A percentile compares a stretch with the other conserved stretches of the same genome.
Conservation (phyloP, 2,329 filamentous ascomycete species). For the Drechmeria coniospora region DNA sequence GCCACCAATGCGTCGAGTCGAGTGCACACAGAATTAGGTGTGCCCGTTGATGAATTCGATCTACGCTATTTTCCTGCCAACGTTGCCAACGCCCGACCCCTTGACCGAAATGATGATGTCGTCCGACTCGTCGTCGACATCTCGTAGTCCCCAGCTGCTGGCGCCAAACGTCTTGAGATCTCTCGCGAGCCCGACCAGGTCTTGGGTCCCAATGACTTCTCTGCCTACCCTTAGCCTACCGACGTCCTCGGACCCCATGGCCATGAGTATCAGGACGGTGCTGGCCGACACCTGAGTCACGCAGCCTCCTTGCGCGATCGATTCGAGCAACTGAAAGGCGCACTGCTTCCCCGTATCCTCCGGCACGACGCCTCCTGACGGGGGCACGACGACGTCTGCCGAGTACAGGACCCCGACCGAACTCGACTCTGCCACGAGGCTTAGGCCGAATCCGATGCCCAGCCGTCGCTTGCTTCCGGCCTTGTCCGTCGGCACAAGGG, state of each 20-base stretch:
- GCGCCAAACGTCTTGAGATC: conserved; percentile 82
- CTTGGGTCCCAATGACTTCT: conserved; percentile 68
- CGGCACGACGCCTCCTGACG: conserved; percentile 65
- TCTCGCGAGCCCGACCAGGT: conserved; percentile 63
- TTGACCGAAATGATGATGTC: conserved; percentile 85
- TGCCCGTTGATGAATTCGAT: conserved; percentile 3
- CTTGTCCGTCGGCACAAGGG: conserved; percentile 37
- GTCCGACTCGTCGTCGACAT: conserved; percentile 48
- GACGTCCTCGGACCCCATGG: conserved; percentile 94
- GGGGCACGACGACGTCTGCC: conserved; percentile 63
- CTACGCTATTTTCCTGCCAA: conserved; percentile 72
- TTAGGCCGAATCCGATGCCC: conserved; percentile 83
- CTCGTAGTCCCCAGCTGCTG: conserved; percentile 78
- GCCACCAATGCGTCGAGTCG: too few species aligned
- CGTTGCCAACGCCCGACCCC: conserved; percentile 83
- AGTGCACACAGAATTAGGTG: too few species aligned
- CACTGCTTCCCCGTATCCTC: conserved; percentile 84
- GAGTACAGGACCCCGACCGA: conserved; percentile 69
- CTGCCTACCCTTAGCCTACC: conserved; percentile 70
- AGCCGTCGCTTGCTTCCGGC: conserved; percentile 44
- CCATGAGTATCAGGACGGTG: conserved; percentile 79
- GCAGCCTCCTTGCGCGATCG: conserved; percentile 69
- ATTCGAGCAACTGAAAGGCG: conserved; percentile 78
- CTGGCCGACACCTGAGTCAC: conserved; percentile 55
- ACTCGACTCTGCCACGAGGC: conserved; percentile 82